phyloP scores from a whole-genome alignment of 2,329 filamentous ascomycete genomes.

The Trichophyton simii region DNA sequence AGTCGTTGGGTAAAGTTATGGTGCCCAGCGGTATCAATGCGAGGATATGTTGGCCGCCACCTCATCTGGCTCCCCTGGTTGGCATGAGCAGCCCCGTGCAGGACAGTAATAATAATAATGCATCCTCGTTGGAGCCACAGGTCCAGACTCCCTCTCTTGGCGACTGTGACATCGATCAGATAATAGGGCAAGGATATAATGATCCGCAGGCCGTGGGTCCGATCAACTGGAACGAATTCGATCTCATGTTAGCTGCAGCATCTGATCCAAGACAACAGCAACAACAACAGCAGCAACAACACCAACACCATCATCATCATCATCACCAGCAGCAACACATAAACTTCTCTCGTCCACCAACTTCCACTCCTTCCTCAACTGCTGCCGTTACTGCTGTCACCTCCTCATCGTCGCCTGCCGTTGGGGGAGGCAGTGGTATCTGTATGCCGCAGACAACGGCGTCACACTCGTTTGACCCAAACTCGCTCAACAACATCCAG shows the following conservation, averaged over 20 bases:
- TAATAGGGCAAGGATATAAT: not conserved
- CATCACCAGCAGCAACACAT: not conserved
- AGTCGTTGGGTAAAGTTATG: conserved; percentile 12
- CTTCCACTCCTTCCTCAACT: not conserved
- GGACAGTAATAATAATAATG: not conserved
- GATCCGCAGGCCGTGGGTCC: not conserved
- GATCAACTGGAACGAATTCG: conserved; percentile 28
- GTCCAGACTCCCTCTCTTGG: conserved; percentile 1
- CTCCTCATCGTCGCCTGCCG: not conserved
- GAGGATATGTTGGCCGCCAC: conserved; percentile 8
- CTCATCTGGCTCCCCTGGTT: not conserved
- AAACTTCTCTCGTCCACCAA: not conserved
- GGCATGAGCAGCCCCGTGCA: not conserved
- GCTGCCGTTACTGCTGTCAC: not conserved
- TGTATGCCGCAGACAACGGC: not conserved
- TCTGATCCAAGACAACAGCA: not conserved
- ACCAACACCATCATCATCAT: not conserved
- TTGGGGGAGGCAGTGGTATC: not conserved
- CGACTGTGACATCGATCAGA: not conserved
- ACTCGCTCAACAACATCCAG: not conserved
- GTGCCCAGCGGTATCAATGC: conserved; percentile 10
- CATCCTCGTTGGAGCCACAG: not conserved
- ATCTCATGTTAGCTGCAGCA: conserved; percentile 21
- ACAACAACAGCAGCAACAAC: not conserved
- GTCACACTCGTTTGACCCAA: not conserved